phyloP scores from a whole-genome alignment of 441 rosid species.

The Metrosideros polymorpha region DNA sequence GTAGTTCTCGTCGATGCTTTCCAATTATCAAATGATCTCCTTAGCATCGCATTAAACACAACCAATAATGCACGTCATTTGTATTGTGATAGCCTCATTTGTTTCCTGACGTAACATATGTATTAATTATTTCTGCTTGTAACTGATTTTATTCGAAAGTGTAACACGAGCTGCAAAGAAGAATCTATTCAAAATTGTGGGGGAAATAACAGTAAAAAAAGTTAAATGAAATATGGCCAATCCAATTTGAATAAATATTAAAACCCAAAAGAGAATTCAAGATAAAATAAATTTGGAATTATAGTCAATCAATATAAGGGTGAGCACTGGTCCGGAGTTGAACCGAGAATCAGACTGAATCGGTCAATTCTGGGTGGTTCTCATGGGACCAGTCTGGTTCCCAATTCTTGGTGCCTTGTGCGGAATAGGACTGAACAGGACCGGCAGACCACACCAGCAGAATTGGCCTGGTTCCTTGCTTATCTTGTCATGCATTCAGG shows the following conservation, averaged over 20 bases:
- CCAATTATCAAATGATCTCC: not conserved
- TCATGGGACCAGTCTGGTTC: not conserved
- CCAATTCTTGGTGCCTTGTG: no score
- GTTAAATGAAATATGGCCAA: not conserved
- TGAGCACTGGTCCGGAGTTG: accelerated
- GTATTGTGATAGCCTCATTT: not conserved
- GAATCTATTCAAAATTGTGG: not conserved
- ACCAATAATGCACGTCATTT: no score
- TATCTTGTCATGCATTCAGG: not conserved
- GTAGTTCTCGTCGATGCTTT: not conserved
- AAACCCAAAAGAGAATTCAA: not conserved
- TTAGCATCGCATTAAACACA: not conserved
- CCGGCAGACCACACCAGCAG: no score
- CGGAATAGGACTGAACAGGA: no score
- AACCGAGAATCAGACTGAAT: not conserved
- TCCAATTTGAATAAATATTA: not conserved
- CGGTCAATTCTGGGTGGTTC: accelerated
- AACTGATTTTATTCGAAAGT: not conserved
- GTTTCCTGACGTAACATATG: not conserved
- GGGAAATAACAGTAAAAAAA: not conserved
- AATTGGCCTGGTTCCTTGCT: no score
- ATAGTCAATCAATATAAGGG: not conserved
- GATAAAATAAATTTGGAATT: not conserved
- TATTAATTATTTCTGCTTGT: not conserved
- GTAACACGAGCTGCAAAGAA: not conserved